Conservation (phyloP, 2,329 filamentous ascomycete genomes). For the Fusarium guadeloupense region DNA sequence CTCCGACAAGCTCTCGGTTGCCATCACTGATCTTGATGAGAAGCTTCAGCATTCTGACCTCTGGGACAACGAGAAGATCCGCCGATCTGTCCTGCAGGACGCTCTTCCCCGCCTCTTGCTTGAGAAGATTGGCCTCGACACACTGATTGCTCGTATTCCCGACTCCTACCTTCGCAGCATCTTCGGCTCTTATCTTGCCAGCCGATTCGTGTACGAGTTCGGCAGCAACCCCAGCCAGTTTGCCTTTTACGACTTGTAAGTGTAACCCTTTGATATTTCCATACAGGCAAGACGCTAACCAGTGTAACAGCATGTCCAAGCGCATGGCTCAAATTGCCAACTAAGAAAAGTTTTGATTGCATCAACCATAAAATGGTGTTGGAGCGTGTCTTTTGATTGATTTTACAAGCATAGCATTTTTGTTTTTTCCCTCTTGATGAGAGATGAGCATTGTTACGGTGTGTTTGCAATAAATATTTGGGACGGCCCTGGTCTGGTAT, state of each 20-base stretch:
- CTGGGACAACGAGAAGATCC: conserved; percentile 84
- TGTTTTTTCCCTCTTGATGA: conserved; percentile 31
- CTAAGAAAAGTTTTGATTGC: conserved; percentile 25
- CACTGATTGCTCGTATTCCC: conserved; percentile 86
- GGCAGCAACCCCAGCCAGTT: conserved; percentile 94
- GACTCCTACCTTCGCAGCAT: conserved; percentile 93
- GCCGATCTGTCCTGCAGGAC: conserved; percentile 80
- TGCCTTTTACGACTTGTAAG: conserved; percentile 98
- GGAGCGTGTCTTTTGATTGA: conserved; percentile 32
- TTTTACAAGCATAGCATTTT: conserved; percentile 42
- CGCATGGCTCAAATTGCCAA: conserved; percentile 61
- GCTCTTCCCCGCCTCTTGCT: conserved; percentile 86
- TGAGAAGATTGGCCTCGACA: conserved; percentile 90
- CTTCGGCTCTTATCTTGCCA: conserved; percentile 94
- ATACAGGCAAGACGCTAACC: conserved; percentile 45
- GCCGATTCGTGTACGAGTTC: conserved; percentile 95
- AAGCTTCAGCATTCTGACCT: conserved; percentile 93
- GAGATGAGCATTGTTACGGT: conserved; percentile 42
- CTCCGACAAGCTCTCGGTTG: conserved; percentile 87
- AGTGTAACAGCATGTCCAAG: conserved; percentile 67
- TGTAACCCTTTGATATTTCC: conserved; percentile 42
- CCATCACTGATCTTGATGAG: conserved; percentile 96
- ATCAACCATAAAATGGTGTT: conserved; percentile 30
- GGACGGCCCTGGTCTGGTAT: conserved; percentile 40
- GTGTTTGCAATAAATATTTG: conserved; percentile 41